Conservation (phyloP, 768 basidiomycete species). For the Pulveroboletus ravenelii region DNA sequence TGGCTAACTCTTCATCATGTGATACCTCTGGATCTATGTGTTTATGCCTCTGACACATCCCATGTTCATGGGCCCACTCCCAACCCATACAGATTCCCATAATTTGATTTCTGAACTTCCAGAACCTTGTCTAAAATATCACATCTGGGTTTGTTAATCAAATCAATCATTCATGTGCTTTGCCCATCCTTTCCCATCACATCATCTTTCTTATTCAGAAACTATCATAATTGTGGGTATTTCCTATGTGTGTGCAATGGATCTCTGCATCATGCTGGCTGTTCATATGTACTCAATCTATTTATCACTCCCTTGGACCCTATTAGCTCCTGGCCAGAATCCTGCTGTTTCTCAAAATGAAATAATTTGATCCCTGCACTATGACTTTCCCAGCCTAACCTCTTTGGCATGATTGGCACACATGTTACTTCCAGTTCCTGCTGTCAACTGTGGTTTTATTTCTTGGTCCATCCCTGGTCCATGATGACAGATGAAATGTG, state of each 20-base stretch:
- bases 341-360: constrained; percentile 11
- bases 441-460: constrained; percentile 10
- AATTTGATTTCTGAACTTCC: constrained; percentile 20
- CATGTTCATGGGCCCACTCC: constrained; percentile 5
- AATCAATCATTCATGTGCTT: constrained; percentile 1
- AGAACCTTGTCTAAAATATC: constrained; percentile 21
- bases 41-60: constrained; percentile 8
- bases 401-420: not conserved
- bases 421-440: not conserved
- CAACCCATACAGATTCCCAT: not conserved
- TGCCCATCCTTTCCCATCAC: not conserved
- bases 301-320: not conserved
- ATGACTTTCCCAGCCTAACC: constrained; percentile 6
- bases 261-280: not conserved
- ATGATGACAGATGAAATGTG: constrained; percentile 73
- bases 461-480: constrained; percentile 8
- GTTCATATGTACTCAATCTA: not conserved
- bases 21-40: constrained; percentile 16
- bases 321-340: constrained; percentile 1
- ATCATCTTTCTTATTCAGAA: constrained; percentile 11
- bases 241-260: constrained; percentile 2
- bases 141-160: constrained; percentile 4
- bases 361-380: constrained; percentile 3
- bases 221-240: constrained; percentile 4
- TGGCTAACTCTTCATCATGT: constrained; percentile 3